A percentile compares a stretch with the other conserved stretches of the same genome.
These are phyloP conservation scores for Schizosaccharomyces cryophilus DNA, from an alignment of 805 yeast species.

Conservation along the genomic window DNA sequence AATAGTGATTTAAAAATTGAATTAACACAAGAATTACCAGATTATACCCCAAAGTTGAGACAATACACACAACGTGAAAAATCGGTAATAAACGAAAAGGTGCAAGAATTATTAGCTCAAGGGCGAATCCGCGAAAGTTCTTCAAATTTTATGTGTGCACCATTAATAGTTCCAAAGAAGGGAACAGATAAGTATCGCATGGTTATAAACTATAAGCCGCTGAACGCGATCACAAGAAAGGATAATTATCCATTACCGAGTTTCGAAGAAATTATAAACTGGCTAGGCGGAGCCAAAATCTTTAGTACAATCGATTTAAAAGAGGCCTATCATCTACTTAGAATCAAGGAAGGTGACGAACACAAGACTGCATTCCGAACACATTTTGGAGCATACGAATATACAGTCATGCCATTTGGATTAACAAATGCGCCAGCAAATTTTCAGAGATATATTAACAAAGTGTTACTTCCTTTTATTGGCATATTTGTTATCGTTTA, in stretches of 20 bases:
- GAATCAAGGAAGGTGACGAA: conserved; percentile 2
- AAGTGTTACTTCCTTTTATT: conserved; percentile 4
- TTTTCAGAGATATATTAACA: conserved; percentile 9
- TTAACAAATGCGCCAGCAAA: conserved; percentile 12
- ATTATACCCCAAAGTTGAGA: too few relatives aligned
- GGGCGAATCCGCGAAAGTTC: too few relatives aligned
- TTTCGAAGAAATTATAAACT: conserved; percentile 2
- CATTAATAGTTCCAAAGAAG: conserved; percentile 8
- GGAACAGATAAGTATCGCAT: conserved; percentile 8
- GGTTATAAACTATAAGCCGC: conserved; percentile 8
- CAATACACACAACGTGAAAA: too few relatives aligned
- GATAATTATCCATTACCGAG: conserved; percentile 9
- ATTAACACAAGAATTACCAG: too few relatives aligned
- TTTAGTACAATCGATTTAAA: conserved; percentile 9
- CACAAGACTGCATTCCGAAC: conserved; percentile 11
- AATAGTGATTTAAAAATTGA: too few relatives aligned
- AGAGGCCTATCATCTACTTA: conserved; percentile 6
- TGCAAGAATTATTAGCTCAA: too few relatives aligned
- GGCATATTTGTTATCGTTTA: conserved; percentile 6
- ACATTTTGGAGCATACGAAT: conserved; percentile 9
- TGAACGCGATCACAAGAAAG: conserved; percentile 8
- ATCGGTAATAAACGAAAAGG: too few relatives aligned
- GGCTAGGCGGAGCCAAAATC: conserved; percentile 5
- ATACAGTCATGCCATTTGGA: conserved; percentile 13
- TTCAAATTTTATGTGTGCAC: conserved; percentile 1